These are phyloP conservation scores for Boletus rubescentipes DNA, from an alignment of 768 basidiomycete genomes.

Conservation along the genomic window DNA sequence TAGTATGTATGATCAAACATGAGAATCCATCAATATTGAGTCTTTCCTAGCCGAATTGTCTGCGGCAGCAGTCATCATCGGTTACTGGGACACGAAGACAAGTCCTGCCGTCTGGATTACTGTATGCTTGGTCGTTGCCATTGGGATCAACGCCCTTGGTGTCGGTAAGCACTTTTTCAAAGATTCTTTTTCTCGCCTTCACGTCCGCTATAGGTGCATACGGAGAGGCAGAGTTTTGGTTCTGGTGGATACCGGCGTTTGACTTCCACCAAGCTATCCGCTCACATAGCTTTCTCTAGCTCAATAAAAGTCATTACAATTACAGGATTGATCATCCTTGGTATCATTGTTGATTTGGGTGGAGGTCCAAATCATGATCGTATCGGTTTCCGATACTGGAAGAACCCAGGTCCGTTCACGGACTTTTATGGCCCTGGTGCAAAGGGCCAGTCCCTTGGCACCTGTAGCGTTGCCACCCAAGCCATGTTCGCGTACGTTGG, in stretches of 20 bases:
- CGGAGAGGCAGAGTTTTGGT: constrained; percentile 9
- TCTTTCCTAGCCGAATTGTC: neutral
- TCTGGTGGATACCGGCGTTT: neutral
- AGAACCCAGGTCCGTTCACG: constrained; percentile 22
- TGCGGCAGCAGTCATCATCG: neutral
- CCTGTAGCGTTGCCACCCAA: constrained; percentile 2
- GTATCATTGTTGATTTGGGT: constrained; percentile 6
- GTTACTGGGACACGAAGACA: neutral
- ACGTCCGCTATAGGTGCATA: neutral
- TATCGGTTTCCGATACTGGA: constrained; percentile 40
- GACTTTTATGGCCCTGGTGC: neutral
- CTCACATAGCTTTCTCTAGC: neutral
- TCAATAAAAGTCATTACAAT: constrained; percentile 2
- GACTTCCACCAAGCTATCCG: neutral
- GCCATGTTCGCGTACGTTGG: constrained; percentile 1
- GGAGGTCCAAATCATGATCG: constrained; percentile 2
- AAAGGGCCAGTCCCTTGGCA: constrained; percentile 1
- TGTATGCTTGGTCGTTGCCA: neutral
- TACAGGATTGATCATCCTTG: neutral
- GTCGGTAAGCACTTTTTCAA: neutral
- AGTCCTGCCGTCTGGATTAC: constrained; percentile 1
- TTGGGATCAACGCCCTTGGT: neutral
- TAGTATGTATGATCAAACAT: neutral
- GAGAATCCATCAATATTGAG: neutral
- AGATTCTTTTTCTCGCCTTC: neutral